These are phyloP conservation scores for Bretschneidera sinensis DNA, from an alignment of 345 rosid species.

Conservation along the genomic window DNA sequence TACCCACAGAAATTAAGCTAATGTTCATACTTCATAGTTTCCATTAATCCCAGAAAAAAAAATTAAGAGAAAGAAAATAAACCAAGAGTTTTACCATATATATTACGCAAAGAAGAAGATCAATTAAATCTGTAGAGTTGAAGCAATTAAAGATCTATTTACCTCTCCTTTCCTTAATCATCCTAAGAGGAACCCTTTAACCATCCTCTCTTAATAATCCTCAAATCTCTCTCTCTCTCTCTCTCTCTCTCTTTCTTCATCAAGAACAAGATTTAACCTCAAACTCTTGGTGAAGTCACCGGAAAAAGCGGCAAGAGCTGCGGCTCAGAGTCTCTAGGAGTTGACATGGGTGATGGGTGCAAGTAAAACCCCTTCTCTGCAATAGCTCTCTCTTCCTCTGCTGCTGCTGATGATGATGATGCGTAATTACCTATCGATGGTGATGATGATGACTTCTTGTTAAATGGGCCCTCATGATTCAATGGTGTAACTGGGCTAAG, in stretches of 20 bases:
- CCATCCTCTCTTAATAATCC: conserved; percentile 9
- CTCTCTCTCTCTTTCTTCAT: no score
- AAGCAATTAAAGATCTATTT: conserved; percentile 17
- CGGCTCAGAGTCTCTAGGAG: conserved; percentile 89
- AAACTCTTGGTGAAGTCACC: conserved; percentile 69
- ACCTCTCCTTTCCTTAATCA: conserved; percentile 22
- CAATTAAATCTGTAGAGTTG: conserved; percentile 49
- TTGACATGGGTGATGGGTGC: conserved; percentile 87
- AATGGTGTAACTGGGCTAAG: conserved; percentile 92
- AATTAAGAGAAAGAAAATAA: conserved; percentile 1
- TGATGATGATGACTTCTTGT: conserved; percentile 50
- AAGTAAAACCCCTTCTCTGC: conserved; percentile 85
- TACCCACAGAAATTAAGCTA: not conserved
- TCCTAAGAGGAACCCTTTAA: no score
- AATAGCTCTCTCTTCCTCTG: conserved; percentile 87
- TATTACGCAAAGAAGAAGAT: conserved; percentile 22
- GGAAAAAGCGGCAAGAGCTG: conserved; percentile 89
- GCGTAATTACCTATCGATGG: conserved; percentile 49
- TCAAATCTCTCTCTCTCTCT: conserved; percentile 6
- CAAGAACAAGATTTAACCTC: no score
- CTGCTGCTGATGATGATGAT: no score
- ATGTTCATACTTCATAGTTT: not conserved
- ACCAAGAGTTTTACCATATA: conserved; percentile 30
- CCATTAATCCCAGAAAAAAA: not conserved
- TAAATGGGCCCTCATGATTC: conserved; percentile 22